Conservation (phyloP, 495 filamentous ascomycete species). For the Penicillium fimorum region DNA sequence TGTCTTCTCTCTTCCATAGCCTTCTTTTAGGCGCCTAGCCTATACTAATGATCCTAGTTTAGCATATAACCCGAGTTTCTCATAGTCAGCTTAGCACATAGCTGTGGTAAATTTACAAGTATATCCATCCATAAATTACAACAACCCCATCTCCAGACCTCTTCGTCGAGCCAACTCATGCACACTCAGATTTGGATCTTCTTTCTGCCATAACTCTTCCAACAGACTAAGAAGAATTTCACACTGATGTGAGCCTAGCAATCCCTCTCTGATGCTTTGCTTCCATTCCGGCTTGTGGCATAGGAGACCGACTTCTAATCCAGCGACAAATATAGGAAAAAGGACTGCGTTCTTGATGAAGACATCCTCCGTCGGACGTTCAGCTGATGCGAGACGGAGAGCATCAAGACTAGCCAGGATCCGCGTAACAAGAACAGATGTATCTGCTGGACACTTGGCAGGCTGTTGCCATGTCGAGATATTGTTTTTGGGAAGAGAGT, state of each 20-base stretch:
- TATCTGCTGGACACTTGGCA: slow-evolving; percentile 16
- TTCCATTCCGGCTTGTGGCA: slow-evolving; percentile 23
- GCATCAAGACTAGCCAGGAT: slow-evolving; percentile 37
- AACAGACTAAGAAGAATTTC: slow-evolving; percentile 27
- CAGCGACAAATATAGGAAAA: slow-evolving; percentile 32
- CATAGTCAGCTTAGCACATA: neutral
- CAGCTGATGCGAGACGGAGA: slow-evolving; percentile 23
- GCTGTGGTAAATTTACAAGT: neutral
- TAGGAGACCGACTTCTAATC: slow-evolving; percentile 26
- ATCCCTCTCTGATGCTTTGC: slow-evolving; percentile 16
- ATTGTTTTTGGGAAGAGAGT: neutral
- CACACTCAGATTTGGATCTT: slow-evolving; percentile 18
- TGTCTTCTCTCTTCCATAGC: no score
- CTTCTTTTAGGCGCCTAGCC: no score
- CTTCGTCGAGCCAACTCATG: slow-evolving; percentile 23
- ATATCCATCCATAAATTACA: slow-evolving; percentile 16
- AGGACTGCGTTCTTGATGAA: slow-evolving; percentile 32
- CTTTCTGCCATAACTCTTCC: slow-evolving; percentile 31
- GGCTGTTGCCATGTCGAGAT: slow-evolving; percentile 12
- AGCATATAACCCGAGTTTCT: neutral
- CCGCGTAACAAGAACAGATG: slow-evolving; percentile 25
- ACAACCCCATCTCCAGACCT: slow-evolving; percentile 31
- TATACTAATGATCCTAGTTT: no score
- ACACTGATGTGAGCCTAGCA: slow-evolving; percentile 12
- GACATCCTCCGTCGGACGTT: slow-evolving; percentile 18